phyloP scores from a whole-genome alignment of 1,139 yeast species.

The Geotrichum citri-aurantii region DNA sequence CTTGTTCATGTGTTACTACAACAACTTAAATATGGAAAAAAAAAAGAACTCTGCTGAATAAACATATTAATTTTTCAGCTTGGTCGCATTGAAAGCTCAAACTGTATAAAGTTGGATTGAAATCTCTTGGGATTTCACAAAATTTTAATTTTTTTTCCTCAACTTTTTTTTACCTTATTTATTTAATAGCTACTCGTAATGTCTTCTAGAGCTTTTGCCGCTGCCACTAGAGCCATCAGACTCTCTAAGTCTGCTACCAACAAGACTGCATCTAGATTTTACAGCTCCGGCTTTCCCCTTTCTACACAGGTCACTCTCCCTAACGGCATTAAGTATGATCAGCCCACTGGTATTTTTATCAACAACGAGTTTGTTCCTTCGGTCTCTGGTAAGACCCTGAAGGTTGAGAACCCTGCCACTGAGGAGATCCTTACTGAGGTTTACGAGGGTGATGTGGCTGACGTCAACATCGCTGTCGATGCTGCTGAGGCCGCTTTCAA shows the following conservation, averaged over 20 bases:
- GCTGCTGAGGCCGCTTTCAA: conserved; percentile 69
- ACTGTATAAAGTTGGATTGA: neutral
- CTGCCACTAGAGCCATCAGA: neutral
- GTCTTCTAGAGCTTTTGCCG: neutral
- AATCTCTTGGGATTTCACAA: too few relatives aligned
- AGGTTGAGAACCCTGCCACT: conserved; percentile 61
- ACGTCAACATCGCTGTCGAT: conserved; percentile 70
- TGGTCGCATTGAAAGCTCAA: neutral
- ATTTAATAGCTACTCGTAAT: neutral
- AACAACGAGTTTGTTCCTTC: conserved; percentile 62
- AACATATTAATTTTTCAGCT: neutral
- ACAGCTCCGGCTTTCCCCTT: neutral
- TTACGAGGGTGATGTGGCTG: conserved; percentile 59
- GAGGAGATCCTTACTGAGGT: conserved; percentile 63
- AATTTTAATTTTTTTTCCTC: neutral
- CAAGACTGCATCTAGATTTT: neutral
- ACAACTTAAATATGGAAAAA: neutral
- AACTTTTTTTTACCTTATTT: neutral
- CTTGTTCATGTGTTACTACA: neutral
- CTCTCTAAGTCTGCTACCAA: neutral
- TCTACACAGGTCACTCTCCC: conserved; percentile 42
- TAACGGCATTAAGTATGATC: conserved; percentile 49
- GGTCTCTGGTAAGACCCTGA: conserved; percentile 46
- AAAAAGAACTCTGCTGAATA: neutral
- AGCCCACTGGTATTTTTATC: conserved; percentile 77